A percentile compares a stretch with the other conserved stretches of the same genome.
phyloP scores from a whole-genome alignment of 345 rosid genomes.

The Hirschfeldia incana region DNA sequence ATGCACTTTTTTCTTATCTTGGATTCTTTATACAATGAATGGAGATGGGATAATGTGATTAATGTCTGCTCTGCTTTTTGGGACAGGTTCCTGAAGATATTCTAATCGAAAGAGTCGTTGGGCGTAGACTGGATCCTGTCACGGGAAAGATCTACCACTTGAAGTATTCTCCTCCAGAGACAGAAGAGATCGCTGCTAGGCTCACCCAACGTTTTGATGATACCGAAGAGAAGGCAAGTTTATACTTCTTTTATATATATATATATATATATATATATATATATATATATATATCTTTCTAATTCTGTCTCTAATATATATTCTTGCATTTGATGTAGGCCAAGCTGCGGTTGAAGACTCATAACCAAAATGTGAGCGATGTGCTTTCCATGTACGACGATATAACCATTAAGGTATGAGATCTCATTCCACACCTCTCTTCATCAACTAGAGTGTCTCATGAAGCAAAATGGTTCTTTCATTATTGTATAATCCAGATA shows the following conservation, averaged over 20 bases:
- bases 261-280: too few relatives aligned
- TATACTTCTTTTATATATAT: neutral
- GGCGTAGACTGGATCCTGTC: slow-evolving; percentile 88
- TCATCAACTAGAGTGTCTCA: neutral
- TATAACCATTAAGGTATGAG: slow-evolving; percentile 69
- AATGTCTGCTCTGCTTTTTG: slow-evolving; percentile 25
- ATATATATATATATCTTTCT: neutral
- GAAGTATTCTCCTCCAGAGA: slow-evolving; percentile 89
- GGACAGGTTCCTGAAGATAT: slow-evolving; percentile 84
- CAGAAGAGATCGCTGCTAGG: slow-evolving; percentile 79
- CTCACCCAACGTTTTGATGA: slow-evolving; percentile 92
- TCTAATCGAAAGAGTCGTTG: slow-evolving; percentile 90
- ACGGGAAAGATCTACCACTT: slow-evolving; percentile 95
- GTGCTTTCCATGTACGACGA: slow-evolving; percentile 83
- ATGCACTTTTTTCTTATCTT: slow-evolving; percentile 18
- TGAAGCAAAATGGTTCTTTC: slow-evolving; percentile 1
- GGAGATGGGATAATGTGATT: neutral
- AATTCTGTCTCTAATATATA: neutral
- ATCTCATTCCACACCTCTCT: slow-evolving; percentile 31
- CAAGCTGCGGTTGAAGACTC: slow-evolving; percentile 75
- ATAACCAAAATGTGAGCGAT: slow-evolving; percentile 75
- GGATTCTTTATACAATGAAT: too few relatives aligned
- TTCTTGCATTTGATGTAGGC: slow-evolving; percentile 46
- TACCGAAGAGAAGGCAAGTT: slow-evolving; percentile 86
- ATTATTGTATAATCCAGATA: slow-evolving; percentile 44